Percentiles rank a stretch among this genome's conserved stretches.
Conservation (phyloP, 345 rosid species). For the Populus alba region DNA sequence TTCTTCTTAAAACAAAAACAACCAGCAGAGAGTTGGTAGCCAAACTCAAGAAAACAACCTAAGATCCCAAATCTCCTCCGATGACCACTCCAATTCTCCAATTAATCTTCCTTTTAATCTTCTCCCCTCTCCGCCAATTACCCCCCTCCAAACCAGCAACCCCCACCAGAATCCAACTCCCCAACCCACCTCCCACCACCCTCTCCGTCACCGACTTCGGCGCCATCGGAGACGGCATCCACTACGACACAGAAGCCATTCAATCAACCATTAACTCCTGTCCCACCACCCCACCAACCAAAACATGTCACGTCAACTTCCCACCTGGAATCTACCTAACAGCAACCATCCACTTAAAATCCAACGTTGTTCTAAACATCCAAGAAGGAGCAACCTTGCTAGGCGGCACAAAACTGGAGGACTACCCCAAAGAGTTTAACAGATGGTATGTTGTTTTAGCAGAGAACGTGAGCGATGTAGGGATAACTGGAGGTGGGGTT, state of each 20-base stretch:
- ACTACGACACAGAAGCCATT: slow-evolving; percentile 71
- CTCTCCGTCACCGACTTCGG: slow-evolving; percentile 69
- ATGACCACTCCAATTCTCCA: not conserved
- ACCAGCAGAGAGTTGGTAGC: not conserved
- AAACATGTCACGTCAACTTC: slow-evolving; percentile 58
- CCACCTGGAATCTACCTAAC: slow-evolving; percentile 76
- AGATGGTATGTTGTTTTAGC: slow-evolving; percentile 83
- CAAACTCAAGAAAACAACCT: not conserved
- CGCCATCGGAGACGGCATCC: slow-evolving; percentile 70
- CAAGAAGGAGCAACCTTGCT: slow-evolving; percentile 56
- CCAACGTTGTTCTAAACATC: slow-evolving; percentile 60
- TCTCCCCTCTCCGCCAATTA: slow-evolving; percentile 31
- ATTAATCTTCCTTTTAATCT: slow-evolving; percentile 18
- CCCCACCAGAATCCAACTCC: slow-evolving; percentile 16
- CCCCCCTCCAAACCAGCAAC: slow-evolving; percentile 27
- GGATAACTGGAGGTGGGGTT: slow-evolving; percentile 82
- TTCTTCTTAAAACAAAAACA: not conserved
- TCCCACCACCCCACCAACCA: slow-evolving; percentile 22
- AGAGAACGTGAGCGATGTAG: slow-evolving; percentile 70
- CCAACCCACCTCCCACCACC: slow-evolving; percentile 7
- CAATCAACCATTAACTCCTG: slow-evolving; percentile 76
- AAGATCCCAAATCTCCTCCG: not conserved
- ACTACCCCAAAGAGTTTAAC: slow-evolving; percentile 54
- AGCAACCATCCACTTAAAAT: slow-evolving; percentile 66
- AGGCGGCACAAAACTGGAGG: slow-evolving; percentile 64